phyloP scores from a whole-genome alignment of 768 basidiomycete genomes.

The Dioszegia aurantiaca region DNA sequence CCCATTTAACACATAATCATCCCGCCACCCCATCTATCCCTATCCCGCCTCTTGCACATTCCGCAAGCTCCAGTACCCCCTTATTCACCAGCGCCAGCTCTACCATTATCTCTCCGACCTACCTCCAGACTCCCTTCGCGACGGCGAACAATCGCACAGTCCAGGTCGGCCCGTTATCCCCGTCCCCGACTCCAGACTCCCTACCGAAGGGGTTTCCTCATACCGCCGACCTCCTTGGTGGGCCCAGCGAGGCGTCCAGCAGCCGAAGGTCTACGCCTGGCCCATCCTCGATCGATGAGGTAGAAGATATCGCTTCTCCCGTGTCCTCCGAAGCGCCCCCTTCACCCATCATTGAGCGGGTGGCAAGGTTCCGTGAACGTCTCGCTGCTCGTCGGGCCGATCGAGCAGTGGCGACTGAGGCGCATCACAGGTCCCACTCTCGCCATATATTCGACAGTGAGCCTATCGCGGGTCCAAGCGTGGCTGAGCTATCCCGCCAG shows the following conservation, averaged over 20 bases:
- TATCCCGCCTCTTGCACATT: not conserved
- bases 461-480: not conserved
- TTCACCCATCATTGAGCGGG: not conserved
- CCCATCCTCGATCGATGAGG: no score
- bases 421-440: slow-evolving; percentile 7
- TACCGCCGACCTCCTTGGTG: slow-evolving; percentile 17
- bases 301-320: not conserved
- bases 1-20: not conserved
- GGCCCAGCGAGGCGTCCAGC: not conserved
- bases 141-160: not conserved
- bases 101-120: not conserved
- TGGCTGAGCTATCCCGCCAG: not conserved
- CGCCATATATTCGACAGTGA: slow-evolving; percentile 3
- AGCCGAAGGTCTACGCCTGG: not conserved
- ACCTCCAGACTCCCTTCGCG: not conserved
- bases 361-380: not conserved
- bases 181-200: no score
- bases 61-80: not conserved
- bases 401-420: not conserved
- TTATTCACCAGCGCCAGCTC: no score
- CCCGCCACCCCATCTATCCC: slow-evolving; percentile 1
- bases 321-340: not conserved
- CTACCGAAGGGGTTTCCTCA: slow-evolving; percentile 15
- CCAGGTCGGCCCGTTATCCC: no score
- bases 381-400: slow-evolving; percentile 4